These are phyloP conservation scores for Asterophora lycoperdoides DNA, from an alignment of 768 basidiomycete species.

Conservation along the genomic window DNA sequence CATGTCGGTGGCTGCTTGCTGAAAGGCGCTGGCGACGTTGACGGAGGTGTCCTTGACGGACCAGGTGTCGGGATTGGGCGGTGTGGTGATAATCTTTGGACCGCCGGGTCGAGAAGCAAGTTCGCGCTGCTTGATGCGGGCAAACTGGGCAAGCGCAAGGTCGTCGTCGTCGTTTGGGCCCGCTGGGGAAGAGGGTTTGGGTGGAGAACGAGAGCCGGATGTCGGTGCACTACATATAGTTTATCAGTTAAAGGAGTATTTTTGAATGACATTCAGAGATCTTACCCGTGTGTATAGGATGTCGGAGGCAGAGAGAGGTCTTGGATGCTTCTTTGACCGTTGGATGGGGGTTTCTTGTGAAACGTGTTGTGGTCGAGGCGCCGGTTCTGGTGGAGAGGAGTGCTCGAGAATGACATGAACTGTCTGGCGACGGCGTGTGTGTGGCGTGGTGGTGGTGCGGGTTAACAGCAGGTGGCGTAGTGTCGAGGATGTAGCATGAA, in stretches of 20 bases:
- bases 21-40: constrained; percentile 79
- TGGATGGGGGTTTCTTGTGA: constrained; percentile 54
- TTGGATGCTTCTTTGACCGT: constrained; percentile 31
- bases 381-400: constrained; percentile 81
- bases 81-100: constrained; percentile 40
- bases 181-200: constrained; percentile 41
- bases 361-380: constrained; percentile 80
- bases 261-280: constrained; percentile 15
- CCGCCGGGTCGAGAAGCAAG: constrained; percentile 30
- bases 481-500: constrained; percentile 2
- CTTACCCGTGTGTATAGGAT: constrained; percentile 72
- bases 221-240: constrained; percentile 50
- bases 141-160: constrained; percentile 39
- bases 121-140: constrained; percentile 42
- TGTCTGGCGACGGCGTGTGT: constrained; percentile 18
- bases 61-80: constrained; percentile 68
- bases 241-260: constrained; percentile 15
- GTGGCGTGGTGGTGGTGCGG: neutral
- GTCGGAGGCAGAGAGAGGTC: constrained; percentile 43
- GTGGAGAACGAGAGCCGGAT: constrained; percentile 53
- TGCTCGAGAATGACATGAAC: constrained; percentile 83
- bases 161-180: constrained; percentile 35
- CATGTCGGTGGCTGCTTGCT: constrained; percentile 56
- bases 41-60: constrained; percentile 79
- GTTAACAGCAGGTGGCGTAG: neutral